A percentile compares a stretch with the other conserved stretches of the same genome.
These are phyloP conservation scores for Larix sibirica DNA, from an alignment of 83 land plant species.

Conservation along the genomic window DNA sequence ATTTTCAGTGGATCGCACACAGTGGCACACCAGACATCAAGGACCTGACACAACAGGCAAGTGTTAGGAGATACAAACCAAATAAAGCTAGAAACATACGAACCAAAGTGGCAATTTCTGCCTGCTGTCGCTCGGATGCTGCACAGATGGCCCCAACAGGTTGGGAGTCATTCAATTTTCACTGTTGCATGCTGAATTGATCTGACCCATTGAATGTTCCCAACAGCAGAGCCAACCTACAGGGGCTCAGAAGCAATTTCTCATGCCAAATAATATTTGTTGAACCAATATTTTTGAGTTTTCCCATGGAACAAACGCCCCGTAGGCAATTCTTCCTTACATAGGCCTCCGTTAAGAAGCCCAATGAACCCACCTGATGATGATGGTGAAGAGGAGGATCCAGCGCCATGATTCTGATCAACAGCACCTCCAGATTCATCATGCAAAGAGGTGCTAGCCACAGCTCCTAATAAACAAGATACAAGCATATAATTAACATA, in stretches of 20 bases:
- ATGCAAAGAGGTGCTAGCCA: conserved; percentile 42
- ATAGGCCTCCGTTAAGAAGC: conserved; percentile 69
- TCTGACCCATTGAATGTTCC: conserved; percentile 44
- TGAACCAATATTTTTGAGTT: conserved; percentile 40
- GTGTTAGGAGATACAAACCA: conserved; percentile 45
- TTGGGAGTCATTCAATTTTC: conserved; percentile 58
- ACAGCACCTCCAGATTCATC: conserved; percentile 56
- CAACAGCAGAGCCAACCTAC: conserved; percentile 69
- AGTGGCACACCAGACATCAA: conserved; percentile 12
- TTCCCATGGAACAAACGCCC: conserved; percentile 58
- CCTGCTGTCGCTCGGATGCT: conserved; percentile 34
- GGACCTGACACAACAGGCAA: conserved; percentile 25
- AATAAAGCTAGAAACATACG: conserved; percentile 87
- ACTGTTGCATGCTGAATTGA: conserved; percentile 57
- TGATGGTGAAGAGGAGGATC: conserved; percentile 59
- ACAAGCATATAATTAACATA: neutral
- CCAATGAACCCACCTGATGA: conserved; percentile 96
- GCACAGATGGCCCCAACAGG: conserved; percentile 55
- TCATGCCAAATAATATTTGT: conserved; percentile 49
- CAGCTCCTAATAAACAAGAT: conserved; percentile 40
- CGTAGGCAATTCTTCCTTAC: conserved; percentile 64
- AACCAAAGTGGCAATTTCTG: conserved; percentile 60
- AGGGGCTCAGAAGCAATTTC: conserved; percentile 48
- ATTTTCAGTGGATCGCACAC: conserved; percentile 17
- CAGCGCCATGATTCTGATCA: conserved; percentile 37